Evolutionary conservation across 805 yeast species (phyloP).

Genomic region (Schwanniomyces yamadae): DNA sequence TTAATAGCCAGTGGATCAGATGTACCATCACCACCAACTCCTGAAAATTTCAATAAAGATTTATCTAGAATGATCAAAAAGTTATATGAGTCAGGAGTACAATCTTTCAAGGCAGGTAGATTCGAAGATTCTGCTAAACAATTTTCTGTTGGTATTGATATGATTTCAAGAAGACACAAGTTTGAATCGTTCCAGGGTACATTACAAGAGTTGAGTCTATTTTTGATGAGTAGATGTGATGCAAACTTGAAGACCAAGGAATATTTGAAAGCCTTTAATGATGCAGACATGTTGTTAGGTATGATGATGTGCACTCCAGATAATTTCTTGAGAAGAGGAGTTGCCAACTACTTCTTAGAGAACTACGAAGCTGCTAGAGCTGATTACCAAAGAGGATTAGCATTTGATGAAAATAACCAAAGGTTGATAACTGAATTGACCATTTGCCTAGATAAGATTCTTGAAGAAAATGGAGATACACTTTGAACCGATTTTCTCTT

Average conservation of each 20-base stretch:
- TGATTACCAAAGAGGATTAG: conserved; percentile 70
- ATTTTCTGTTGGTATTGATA: conserved; percentile 63
- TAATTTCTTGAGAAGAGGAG: conserved; percentile 69
- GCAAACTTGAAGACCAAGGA: conserved; percentile 57
- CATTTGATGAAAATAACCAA: conserved; percentile 55
- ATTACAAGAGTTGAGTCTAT: conserved; percentile 62
- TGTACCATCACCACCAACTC: conserved; percentile 55
- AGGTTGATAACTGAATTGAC: conserved; percentile 50
- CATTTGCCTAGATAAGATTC: conserved; percentile 46
- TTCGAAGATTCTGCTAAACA: conserved; percentile 62
- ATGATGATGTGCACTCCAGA: conserved; percentile 63
- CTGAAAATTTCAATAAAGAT: conserved; percentile 55
- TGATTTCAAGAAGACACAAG: conserved; percentile 65
- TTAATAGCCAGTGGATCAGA: conserved; percentile 43
- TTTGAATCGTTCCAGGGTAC: conserved; percentile 75
- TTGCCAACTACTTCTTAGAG: conserved; percentile 60
- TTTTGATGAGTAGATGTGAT: conserved; percentile 71
- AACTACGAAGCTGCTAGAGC: conserved; percentile 61
- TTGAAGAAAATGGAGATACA: conserved; percentile 59
- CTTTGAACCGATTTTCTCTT: conserved; percentile 19
- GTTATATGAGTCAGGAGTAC: conserved; percentile 63
- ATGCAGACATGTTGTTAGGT: conserved; percentile 63
- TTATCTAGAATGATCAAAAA: conserved; percentile 59
- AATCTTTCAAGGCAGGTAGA: conserved; percentile 53
- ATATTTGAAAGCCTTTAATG: conserved; percentile 61